Conservation (phyloP, 1,284 basidiomycete genomes). For the Apiotrichum veenhuisii region DNA sequence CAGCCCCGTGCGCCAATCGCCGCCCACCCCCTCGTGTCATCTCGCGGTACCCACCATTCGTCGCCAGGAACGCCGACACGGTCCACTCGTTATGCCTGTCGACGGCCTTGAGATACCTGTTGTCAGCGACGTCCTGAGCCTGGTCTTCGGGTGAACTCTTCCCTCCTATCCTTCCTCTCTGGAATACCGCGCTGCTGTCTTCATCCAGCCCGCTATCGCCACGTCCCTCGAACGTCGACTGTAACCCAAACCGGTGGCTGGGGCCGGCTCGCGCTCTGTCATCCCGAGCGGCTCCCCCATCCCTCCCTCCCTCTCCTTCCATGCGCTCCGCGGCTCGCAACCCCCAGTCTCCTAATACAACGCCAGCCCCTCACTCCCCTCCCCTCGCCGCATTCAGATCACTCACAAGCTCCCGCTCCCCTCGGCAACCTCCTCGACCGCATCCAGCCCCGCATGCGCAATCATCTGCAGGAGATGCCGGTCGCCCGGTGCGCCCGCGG, state of each 20-base stretch:
- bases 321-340: no score
- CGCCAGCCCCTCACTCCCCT: neutral
- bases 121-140: constrained; percentile 3
- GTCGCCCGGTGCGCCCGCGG: constrained; percentile 52
- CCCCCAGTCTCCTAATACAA: neutral
- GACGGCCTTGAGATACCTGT: constrained; percentile 83
- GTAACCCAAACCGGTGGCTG: no score
- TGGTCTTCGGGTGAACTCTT: neutral
- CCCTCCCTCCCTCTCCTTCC: neutral
- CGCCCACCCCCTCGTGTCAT: neutral
- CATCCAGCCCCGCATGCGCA: constrained; percentile 86
- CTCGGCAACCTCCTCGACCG: constrained; percentile 83
- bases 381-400: no score
- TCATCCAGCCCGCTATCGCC: no score
- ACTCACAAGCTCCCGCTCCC: constrained; percentile 79
- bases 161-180: no score
- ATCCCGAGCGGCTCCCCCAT: neutral
- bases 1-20: neutral
- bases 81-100: constrained; percentile 98
- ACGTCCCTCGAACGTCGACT: no score
- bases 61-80: constrained; percentile 87
- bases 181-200: no score
- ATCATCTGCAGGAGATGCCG: constrained; percentile 95
- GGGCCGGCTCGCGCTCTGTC: no score
- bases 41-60: constrained; percentile 66